phyloP scores from a whole-genome alignment of 345 rosid species.

The Euphorbia pulcherrima region DNA sequence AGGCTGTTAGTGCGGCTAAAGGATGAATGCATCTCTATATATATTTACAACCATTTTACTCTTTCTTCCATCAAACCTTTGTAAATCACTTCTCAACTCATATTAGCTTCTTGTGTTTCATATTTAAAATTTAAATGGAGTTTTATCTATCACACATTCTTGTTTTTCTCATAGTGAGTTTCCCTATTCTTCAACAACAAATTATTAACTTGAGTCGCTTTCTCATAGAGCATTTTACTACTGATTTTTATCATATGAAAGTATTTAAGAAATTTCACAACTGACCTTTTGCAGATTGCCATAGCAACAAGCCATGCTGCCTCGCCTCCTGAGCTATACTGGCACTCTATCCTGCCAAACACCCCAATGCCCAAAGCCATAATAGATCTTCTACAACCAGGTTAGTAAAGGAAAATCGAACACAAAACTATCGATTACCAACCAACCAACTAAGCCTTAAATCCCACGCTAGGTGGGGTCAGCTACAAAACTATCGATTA shows the following conservation, averaged over 20 bases:
- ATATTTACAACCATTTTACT: slow-evolving; percentile 3
- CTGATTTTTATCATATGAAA: not conserved
- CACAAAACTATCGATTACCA: not conserved
- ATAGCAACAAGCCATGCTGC: slow-evolving; percentile 47
- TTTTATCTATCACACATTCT: slow-evolving; percentile 26
- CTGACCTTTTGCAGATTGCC: slow-evolving; percentile 33
- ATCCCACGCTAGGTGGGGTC: too few relatives aligned
- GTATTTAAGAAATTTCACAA: not conserved
- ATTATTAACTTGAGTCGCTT: not conserved
- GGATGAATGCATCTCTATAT: slow-evolving; percentile 19
- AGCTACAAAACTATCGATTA: too few relatives aligned
- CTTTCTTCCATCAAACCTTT: slow-evolving; percentile 11
- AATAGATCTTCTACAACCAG: slow-evolving; percentile 41
- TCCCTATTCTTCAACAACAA: not conserved
- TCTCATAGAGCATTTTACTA: not conserved
- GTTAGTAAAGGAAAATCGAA: slow-evolving; percentile 20
- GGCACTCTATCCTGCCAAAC: slow-evolving; percentile 54
- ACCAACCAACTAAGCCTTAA: too few relatives aligned
- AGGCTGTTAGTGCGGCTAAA: not conserved
- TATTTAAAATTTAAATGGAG: slow-evolving; percentile 26
- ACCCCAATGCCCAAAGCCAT: slow-evolving; percentile 57
- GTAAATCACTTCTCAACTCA: not conserved
- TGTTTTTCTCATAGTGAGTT: slow-evolving; percentile 33
- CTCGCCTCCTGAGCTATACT: slow-evolving; percentile 44
- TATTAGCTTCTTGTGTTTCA: slow-evolving; percentile 4